Conservation (phyloP, 257 asterid genomes). For the Nyctanthes arbortristis region DNA sequence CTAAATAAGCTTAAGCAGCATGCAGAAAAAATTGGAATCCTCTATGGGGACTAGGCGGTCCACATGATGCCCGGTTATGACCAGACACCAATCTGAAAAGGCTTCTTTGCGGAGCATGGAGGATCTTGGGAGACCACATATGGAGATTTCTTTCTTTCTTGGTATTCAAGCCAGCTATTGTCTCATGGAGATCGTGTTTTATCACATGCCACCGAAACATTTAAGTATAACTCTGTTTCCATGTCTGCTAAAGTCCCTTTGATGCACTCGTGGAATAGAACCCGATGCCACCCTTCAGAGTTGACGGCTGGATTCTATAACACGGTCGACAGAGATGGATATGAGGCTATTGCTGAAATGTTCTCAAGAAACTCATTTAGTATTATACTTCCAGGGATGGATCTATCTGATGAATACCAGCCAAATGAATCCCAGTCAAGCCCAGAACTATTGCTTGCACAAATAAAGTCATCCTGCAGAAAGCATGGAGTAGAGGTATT, state of each 20-base stretch:
- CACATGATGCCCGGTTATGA: constrained; percentile 63
- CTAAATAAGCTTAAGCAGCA: constrained; percentile 58
- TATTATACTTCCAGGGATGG: constrained; percentile 66
- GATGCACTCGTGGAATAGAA: constrained; percentile 46
- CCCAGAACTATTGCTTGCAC: constrained; percentile 56
- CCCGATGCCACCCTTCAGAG: constrained; percentile 84
- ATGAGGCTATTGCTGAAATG: constrained; percentile 45
- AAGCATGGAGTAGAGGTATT: constrained; percentile 39
- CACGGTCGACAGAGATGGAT: constrained; percentile 66
- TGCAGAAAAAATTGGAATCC: constrained; percentile 55
- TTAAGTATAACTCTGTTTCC: constrained; percentile 42
- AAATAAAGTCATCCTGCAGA: constrained; percentile 49
- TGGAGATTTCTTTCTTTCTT: constrained; percentile 79
- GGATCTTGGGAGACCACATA: constrained; percentile 87
- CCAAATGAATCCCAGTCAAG: constrained; percentile 44
- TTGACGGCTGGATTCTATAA: constrained; percentile 69
- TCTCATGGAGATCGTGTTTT: constrained; percentile 68
- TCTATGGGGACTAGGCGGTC: constrained; percentile 86
- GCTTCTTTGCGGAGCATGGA: constrained; percentile 65
- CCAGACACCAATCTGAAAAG: constrained; percentile 44
- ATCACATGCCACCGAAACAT: constrained; percentile 63
- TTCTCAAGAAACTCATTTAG: constrained; percentile 59
- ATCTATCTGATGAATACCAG: constrained; percentile 50
- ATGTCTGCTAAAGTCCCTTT: constrained; percentile 67
- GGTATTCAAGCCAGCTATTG: constrained; percentile 66